Evolutionary conservation across 225 moss, liverwort and hornwort genomes (phyloP), one percentile per base, ranked within the genome.

Genomic region (Bryum argenteum): DNA sequence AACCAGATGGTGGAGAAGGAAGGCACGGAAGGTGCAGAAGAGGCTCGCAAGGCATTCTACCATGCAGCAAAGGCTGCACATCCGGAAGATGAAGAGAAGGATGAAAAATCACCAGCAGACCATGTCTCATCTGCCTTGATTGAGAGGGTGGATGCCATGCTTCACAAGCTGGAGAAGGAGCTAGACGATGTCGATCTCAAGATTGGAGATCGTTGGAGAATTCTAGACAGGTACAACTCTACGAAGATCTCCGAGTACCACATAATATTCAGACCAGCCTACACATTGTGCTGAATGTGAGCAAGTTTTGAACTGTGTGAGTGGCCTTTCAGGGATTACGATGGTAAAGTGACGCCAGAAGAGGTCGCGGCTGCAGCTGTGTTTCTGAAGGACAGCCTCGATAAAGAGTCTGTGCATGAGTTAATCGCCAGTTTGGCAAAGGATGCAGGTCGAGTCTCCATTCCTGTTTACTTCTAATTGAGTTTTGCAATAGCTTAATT

Each of bases 161-260:
- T 98, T 54, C 98, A 98, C 84, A 98, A 98, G 77, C 82, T 98
- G 75, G 98, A 98, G 71, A 98, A 98, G 75, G 98, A 98, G 77
- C 86, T 98, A 65, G 98, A 98, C 71, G 98, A 98, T 72, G 98
- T 98, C 63, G 98, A 98, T 79, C 82, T 89, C 21, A 90, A 90
- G 83, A 98, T 98, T 45, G 98, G 98, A 62, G 98, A 98, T 72
- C 94, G 98, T 38, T 98, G 98, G 98, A 89, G 92, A 78, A 87
- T 98, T 54, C 81, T 98, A 51, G 98, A 98, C 84, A 94, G 96
- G 96, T 93, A 79, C 11, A 24, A 52, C 44, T n/a, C 53, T 44
- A 24, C 24, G 4, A 39, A 28, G 28, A 28, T 5, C 28, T 28
- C 0, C 33, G n/a, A n/a, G n/a, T n/a, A n/a, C n/a, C n/a, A n/a